Percentiles rank a stretch among this genome's conserved stretches.
These are phyloP conservation scores for Pseudocercospora eumusae DNA, from an alignment of 2,329 filamentous ascomycete genomes.

Conservation along the genomic window DNA sequence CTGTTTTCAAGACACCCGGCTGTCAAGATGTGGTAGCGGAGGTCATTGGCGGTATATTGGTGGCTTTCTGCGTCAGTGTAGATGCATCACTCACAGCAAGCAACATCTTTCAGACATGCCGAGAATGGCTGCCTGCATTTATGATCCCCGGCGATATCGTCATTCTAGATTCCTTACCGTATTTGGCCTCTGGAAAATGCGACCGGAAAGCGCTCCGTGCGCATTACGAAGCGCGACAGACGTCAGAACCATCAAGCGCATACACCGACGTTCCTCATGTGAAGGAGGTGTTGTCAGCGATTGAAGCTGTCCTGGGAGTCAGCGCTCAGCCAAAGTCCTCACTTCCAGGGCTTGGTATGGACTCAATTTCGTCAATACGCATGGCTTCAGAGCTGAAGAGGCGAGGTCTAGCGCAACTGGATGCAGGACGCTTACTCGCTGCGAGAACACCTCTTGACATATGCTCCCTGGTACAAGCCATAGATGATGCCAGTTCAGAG, in stretches of 20 bases:
- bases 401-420: conserved; percentile 54
- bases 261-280: conserved; percentile 6
- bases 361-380: conserved; percentile 65
- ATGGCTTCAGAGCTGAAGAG: conserved; percentile 65
- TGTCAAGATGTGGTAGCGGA: conserved; percentile 68
- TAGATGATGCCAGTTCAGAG: background rate
- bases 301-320: conserved; percentile 27
- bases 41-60: conserved; percentile 67
- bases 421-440: conserved; percentile 63
- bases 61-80: conserved; percentile 70
- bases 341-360: conserved; percentile 61
- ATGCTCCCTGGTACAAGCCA: conserved; percentile 3
- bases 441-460: conserved; percentile 49
- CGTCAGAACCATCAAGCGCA: conserved; percentile 4
- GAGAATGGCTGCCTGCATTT: conserved; percentile 73
- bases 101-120: conserved; percentile 61
- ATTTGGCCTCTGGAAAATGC: conserved; percentile 79
- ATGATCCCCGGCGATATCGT: conserved; percentile 81
- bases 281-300: conserved; percentile 21
- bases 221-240: conserved; percentile 51
- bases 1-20: conserved; percentile 60
- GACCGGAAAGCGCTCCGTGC: conserved; percentile 66
- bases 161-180: conserved; percentile 65
- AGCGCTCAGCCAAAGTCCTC: conserved; percentile 39
- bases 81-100: conserved; percentile 41